Evolutionary conservation across 1,284 basidiomycete genomes (phyloP), one percentile per base, ranked within the genome.

Genomic region (Ustilago curta): DNA sequence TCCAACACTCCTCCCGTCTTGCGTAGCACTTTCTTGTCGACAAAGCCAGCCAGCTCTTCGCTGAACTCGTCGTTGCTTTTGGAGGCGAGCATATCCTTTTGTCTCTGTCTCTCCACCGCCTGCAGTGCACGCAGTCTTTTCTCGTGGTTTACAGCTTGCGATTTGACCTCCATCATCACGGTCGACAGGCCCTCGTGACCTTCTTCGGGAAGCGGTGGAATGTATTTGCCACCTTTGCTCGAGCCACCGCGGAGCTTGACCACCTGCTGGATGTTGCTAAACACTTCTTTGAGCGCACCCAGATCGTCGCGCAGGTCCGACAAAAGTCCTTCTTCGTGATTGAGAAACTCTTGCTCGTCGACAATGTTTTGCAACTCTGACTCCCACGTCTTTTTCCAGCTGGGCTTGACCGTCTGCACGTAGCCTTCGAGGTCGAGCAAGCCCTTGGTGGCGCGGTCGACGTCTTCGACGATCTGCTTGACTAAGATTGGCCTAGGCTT

Each of bases 371-470:
- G 92, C 84, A 99, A 86, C 87, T 99, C 96, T 80, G 93, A 90
- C 79, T 93, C 93, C 96, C 96, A 99, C 25, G 95, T 97, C 88
- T 96, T 94, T 87, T 96, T 94, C 96, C 96, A 99, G 88, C 93
- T 93, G 52, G 96, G 95, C 82, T 93, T 95, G 79, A 97, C 90
- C 4, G 92, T 92, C 76, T 91, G 90, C 76, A 98, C 92, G 84
- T 96, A 94, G 72, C 91, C 90, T 77, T 91, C 90, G 56, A 99
- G 88, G 74, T 90, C 91, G 65, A 91, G 89, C 40, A 98, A 88
- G 84, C 95, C 91, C 18, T 87, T 86, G 23, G 89, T 88, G 19
- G 92, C 90, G n/a, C 88, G 86, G 18, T 89, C 88, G 55, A 98
- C 89, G 77, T 94, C 92, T 66, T 90, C 90, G 80, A 89, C 89